phyloP scores from a whole-genome alignment of 2,329 filamentous ascomycete genomes.

The Fusarium cicatricum region DNA sequence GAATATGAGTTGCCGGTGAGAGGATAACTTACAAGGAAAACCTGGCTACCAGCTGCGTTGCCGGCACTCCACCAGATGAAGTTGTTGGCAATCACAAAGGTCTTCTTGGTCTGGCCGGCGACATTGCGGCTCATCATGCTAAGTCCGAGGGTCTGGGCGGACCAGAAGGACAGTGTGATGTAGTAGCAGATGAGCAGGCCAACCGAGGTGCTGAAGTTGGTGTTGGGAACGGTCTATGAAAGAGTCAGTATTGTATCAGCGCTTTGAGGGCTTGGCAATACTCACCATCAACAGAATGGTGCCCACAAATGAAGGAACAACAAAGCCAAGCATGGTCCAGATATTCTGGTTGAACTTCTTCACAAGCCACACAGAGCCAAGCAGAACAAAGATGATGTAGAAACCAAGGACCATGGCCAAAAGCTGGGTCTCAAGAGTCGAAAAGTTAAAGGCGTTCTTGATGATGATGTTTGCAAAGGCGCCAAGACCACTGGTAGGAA shows the following conservation, averaged over 20 bases:
- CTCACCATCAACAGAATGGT: conserved; percentile 72
- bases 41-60: conserved; percentile 64
- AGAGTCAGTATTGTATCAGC: neutral
- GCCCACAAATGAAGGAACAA: conserved; percentile 75
- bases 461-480: conserved; percentile 81
- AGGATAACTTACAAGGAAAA: conserved; percentile 12
- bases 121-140: conserved; percentile 75
- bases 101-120: conserved; percentile 78
- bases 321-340: conserved; percentile 70
- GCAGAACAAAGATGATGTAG: conserved; percentile 75
- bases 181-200: conserved; percentile 79
- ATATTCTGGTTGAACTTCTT: conserved; percentile 75
- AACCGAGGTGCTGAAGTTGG: conserved; percentile 64
- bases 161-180: conserved; percentile 81
- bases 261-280: neutral
- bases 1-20: neutral
- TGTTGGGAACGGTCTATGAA: conserved; percentile 65
- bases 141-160: conserved; percentile 71
- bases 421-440: conserved; percentile 72
- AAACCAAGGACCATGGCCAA: conserved; percentile 78
- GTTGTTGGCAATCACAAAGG: conserved; percentile 71
- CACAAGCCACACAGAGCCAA: conserved; percentile 72
- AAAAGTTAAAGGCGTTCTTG: conserved; percentile 70
- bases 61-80: conserved; percentile 75
- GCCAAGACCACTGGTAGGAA: conserved; percentile 77